Evolutionary conservation across 306 rosid genomes (phyloP).

Genomic region (Ziziphus jujuba): DNA sequence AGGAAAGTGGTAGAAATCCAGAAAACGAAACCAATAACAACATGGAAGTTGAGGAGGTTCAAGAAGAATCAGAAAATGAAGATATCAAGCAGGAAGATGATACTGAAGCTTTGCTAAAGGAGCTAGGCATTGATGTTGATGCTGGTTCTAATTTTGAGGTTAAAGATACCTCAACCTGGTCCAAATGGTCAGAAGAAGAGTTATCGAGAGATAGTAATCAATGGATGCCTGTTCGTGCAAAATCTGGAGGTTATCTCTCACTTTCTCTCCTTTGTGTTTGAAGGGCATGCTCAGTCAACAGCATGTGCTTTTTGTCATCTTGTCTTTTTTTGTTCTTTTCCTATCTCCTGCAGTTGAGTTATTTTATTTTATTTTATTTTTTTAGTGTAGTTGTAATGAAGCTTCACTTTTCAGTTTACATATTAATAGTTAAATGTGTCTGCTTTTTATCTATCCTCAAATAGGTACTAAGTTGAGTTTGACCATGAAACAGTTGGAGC

Average conservation of each 20-base stretch:
- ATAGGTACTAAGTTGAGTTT: constrained; percentile 21
- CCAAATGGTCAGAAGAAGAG: constrained; percentile 90
- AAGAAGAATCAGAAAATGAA: constrained; percentile 53
- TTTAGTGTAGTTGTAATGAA: background rate
- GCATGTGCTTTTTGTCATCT: background rate
- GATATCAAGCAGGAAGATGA: constrained; percentile 62
- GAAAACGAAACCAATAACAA: constrained; percentile 40
- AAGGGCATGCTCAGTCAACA: background rate
- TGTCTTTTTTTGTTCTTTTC: background rate
- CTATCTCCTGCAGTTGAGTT: background rate
- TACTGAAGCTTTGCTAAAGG: constrained; percentile 76
- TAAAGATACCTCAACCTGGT: constrained; percentile 72
- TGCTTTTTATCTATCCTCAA: constrained; percentile 16
- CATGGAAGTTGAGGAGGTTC: constrained; percentile 46
- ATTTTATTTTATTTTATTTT: background rate
- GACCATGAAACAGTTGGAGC: constrained; percentile 42
- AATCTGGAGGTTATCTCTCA: constrained; percentile 42
- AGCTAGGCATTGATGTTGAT: constrained; percentile 74
- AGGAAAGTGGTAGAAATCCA: constrained; percentile 25
- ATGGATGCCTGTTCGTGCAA: constrained; percentile 80
- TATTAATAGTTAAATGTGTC: constrained; percentile 6
- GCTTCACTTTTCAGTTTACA: background rate
- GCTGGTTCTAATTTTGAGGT: constrained; percentile 62
- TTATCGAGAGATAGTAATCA: constrained; percentile 77
- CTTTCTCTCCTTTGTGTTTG: constrained; percentile 11